A percentile compares a stretch with the other conserved stretches of the same genome.
These are phyloP conservation scores for Amphicarpaea edgeworthii DNA, from an alignment of 306 rosid species.

Conservation along the genomic window DNA sequence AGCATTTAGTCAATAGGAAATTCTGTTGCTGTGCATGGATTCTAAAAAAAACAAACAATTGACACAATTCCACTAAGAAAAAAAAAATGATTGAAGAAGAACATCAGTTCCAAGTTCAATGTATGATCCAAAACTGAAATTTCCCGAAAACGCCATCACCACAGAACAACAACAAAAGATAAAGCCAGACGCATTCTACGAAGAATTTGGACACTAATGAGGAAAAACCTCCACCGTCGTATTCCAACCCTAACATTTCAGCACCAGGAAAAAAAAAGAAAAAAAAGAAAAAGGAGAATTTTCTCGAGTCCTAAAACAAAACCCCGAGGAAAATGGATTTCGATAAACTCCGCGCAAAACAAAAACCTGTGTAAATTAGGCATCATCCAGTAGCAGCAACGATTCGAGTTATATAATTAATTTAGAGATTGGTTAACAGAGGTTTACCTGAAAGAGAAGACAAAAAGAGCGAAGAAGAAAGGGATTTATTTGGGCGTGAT, in stretches of 20 bases:
- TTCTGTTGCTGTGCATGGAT: not conserved
- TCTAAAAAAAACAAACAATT: not conserved
- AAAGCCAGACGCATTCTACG: slow-evolving; percentile 5
- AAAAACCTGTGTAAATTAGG: not conserved
- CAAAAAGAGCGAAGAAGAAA: not conserved
- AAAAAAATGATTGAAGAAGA: slow-evolving; percentile 4
- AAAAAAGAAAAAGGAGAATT: slow-evolving; percentile 13
- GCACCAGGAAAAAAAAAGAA: not conserved
- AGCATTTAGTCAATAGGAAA: not conserved
- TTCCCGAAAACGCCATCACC: slow-evolving; percentile 6
- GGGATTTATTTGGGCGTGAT: not conserved
- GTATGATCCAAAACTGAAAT: slow-evolving; percentile 44
- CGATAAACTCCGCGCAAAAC: not conserved
- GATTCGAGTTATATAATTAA: not conserved
- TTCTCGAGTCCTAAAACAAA: not conserved
- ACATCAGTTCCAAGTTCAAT: slow-evolving; percentile 27
- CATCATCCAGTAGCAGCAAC: not conserved
- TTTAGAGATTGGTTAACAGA: not conserved
- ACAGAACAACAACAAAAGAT: not conserved
- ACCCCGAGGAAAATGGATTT: not conserved
- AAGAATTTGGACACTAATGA: slow-evolving; percentile 10
- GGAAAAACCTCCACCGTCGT: slow-evolving; percentile 1
- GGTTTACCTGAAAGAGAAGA: slow-evolving; percentile 5
- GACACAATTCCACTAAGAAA: not conserved
- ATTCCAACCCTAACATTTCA: slow-evolving; percentile 47